phyloP scores from a whole-genome alignment of 805 yeast genomes.

The Yamadazyma sp. region DNA sequence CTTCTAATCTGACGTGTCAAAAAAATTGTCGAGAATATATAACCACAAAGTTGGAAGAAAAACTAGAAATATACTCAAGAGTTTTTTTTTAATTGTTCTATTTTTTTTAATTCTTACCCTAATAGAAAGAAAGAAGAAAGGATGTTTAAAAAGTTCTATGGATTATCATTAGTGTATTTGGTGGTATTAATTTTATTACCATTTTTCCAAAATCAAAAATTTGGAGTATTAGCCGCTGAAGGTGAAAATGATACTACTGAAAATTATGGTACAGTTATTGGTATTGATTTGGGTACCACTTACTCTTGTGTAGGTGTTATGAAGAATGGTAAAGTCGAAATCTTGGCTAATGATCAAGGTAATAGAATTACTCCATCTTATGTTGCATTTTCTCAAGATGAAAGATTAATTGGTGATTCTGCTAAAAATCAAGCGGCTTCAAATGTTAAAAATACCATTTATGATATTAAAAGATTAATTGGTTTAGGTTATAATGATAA shows the following conservation, averaged over 20 bases:
- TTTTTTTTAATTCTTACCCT: no score
- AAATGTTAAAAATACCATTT: constrained; percentile 87
- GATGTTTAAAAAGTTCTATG: constrained; percentile 4
- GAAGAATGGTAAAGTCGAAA: constrained; percentile 88
- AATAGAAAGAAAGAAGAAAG: no score
- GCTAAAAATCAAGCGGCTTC: constrained; percentile 97
- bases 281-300: constrained; percentile 84
- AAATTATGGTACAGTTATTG: constrained; percentile 50
- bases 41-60: no score
- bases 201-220: constrained; percentile 18
- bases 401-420: constrained; percentile 93
- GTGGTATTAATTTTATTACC: constrained; percentile 32
- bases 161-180: constrained; percentile 5
- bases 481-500: constrained; percentile 85
- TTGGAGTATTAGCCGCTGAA: constrained; percentile 20
- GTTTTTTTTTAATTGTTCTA: no score
- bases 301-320: constrained; percentile 96
- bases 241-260: constrained; percentile 27
- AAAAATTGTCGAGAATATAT: no score
- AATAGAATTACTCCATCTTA: constrained; percentile 96
- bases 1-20: constrained; percentile 5
- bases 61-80: no score
- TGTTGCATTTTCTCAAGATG: constrained; percentile 91
- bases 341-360: constrained; percentile 97
- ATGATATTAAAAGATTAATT: constrained; percentile 89